A percentile compares a stretch with the other conserved stretches of the same genome.
phyloP scores from a whole-genome alignment of 2,329 filamentous ascomycete genomes.

The Hypoxylon sp. region DNA sequence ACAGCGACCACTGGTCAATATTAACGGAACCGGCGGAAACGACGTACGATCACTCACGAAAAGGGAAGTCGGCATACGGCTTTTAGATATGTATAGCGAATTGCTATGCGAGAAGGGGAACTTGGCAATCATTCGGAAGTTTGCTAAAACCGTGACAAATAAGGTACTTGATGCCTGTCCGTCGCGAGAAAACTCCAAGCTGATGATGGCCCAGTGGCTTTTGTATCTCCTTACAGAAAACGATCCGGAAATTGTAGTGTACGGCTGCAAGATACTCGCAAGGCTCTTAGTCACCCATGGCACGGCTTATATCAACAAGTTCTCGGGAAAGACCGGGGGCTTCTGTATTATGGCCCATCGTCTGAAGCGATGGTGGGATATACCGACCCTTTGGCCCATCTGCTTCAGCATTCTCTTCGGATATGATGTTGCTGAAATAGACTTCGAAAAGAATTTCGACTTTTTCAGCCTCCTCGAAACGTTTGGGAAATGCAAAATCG shows the following conservation, averaged over 20 bases:
- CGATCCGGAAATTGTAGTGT: constrained; percentile 84
- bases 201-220: constrained; percentile 77
- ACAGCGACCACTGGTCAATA: constrained; percentile 58
- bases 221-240: constrained; percentile 91
- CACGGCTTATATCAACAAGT: constrained; percentile 84
- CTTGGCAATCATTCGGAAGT: constrained; percentile 80
- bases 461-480: constrained; percentile 80
- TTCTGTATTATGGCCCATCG: constrained; percentile 88
- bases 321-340: constrained; percentile 85
- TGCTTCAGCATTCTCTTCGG: constrained; percentile 92
- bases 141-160: constrained; percentile 94
- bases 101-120: constrained; percentile 83
- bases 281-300: constrained; percentile 88
- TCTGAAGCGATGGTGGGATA: constrained; percentile 89
- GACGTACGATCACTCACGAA: constrained; percentile 67
- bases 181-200: constrained; percentile 49
- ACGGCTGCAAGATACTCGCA: constrained; percentile 86
- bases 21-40: constrained; percentile 52
- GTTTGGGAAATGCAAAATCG: constrained; percentile 78
- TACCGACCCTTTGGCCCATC: constrained; percentile 86
- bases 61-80: constrained; percentile 78
- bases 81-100: constrained; percentile 83
- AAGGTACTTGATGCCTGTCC: constrained; percentile 72
- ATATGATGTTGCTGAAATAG: constrained; percentile 80
- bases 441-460: constrained; percentile 81